Base-by-base conservation (phyloP, 345 rosid species). In the Crucihimalaya himalaica region DNA sequence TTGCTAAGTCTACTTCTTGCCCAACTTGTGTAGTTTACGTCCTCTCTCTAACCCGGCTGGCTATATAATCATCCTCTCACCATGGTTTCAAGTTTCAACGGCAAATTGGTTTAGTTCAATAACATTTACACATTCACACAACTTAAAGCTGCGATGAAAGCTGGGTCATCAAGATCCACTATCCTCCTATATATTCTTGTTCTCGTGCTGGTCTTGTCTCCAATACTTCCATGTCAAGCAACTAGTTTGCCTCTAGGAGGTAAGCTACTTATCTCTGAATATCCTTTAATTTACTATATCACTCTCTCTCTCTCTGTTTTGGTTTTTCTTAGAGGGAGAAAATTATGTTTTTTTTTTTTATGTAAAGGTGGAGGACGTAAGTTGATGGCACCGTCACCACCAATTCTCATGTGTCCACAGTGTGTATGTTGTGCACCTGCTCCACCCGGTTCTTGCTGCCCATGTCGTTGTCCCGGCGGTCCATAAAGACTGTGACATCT, bases 371-470 rank as follows among this genome's bases (percentile, higher is more conserved):
- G 64, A 76, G 70, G 70, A 42, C 79, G 79, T 55, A 76, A 62
- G 79, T 46, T 76, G 34, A 76, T 62, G 79, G 70, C 70, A 6
- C 75, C 79, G 3, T 25, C 79, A 68, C 79, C 79, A 53, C 76
- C 75, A 11, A 7, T 56, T 47, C 45, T 28, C 6, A 53, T 76
- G 71, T 76, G 80, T 76, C 71, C 80, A 56, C 75, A 70, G 47
- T 76, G 80, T 70, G 75, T 2, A 8, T 76, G 80, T 70, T 76
- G 75, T 12, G 80, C 66, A 18, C 71, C 80, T 8, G 76, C 80
- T 63, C 8, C 53, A 34, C 75, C 71, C 1, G 76, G 67, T 51
- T 70, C 16, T 48, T 77, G 80, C 62, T 77, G 80, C 54, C 80
- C 72, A 5, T 77, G 76, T 48, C 61, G 72, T 9, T 77, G 80